Base-by-base conservation (phyloP, 192 early-diverging fungal genomes). In the Kappamyces sp. region DNA sequence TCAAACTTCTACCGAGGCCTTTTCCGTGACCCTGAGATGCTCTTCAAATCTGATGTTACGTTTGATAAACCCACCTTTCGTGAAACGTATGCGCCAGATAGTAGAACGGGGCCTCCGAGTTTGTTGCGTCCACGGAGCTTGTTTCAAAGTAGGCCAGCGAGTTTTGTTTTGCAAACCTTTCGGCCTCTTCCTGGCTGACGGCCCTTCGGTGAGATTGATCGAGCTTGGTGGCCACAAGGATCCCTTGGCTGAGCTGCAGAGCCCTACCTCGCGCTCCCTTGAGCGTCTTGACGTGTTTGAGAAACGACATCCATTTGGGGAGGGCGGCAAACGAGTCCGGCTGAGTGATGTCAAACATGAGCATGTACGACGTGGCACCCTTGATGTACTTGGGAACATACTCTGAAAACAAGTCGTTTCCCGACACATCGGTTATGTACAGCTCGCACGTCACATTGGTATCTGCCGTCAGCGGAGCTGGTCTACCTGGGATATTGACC, bases 21-120 rank as follows among this genome's bases (percentile, higher is more conserved):
- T 23, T 23, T 23, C 23, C 23, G 23, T 23, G 23, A 23, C 23
- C 23, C 23, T 23, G 23, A 23, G 23, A 23, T 23, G 23, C 23
- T 23, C 23, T 23, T 23, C 23, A 23, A 23, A 23, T 0, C 23
- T 23, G 23, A 0, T 23, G 23, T 23, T 23, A 23, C 23, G 23
- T 23, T 23, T 23, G 23, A 23, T 23, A 23, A 23, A 23, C 23
- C 23, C 23, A 64, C 40, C 38, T 10, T 51, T 73, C 74, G 50
- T 74, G 52, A 48, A 76, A 69, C 32, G 55, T 49, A 40, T 60
- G 63, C 6, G 77, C 65, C 5, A 75, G 31, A 57, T 62, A 79
- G 58, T 76, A 79, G 50, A 79, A 79, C 9, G 77, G 77, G 5
- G 77, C 73, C 9, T 79, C 77, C 38, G 76, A 69, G 32, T 79